phyloP scores from a whole-genome alignment of 2,329 filamentous ascomycete species.

The Didymella sp. region DNA sequence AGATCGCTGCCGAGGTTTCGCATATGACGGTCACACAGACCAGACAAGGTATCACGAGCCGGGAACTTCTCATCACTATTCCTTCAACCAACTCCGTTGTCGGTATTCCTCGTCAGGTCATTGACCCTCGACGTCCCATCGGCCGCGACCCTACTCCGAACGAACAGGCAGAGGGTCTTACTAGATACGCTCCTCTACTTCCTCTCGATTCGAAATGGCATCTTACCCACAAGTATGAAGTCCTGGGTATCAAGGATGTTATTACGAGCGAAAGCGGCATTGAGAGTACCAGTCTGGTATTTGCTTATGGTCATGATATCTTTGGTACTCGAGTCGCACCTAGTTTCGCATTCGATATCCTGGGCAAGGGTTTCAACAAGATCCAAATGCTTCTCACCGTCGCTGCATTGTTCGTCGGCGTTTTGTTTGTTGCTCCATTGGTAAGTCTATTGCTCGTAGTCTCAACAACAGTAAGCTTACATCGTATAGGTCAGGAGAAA shows the following conservation, averaged over 20 bases:
- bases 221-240: constrained; percentile 81
- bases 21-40: constrained; percentile 86
- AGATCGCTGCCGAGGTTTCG: constrained; percentile 80
- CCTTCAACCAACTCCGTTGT: constrained; percentile 76
- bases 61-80: constrained; percentile 80
- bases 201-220: constrained; percentile 84
- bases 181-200: constrained; percentile 75
- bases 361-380: constrained; percentile 95
- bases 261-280: constrained; percentile 79
- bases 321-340: constrained; percentile 89
- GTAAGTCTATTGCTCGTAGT: constrained; percentile 58
- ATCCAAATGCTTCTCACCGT: constrained; percentile 84
- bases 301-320: constrained; percentile 87
- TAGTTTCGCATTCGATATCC: constrained; percentile 86
- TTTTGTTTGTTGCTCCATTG: constrained; percentile 81
- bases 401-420: constrained; percentile 76
- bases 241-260: constrained; percentile 76
- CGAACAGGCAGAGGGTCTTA: constrained; percentile 84
- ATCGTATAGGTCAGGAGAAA: constrained; percentile 61
- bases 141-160: constrained; percentile 80
- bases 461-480: constrained; percentile 17
- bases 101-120: constrained; percentile 76
- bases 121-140: constrained; percentile 87
- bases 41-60: constrained; percentile 85
- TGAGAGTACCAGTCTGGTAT: constrained; percentile 89